Percentiles rank a stretch among this genome's conserved stretches.
Evolutionary conservation across 2,329 filamentous ascomycete genomes (phyloP).

Genomic region (Pezicula rhizophila): DNA sequence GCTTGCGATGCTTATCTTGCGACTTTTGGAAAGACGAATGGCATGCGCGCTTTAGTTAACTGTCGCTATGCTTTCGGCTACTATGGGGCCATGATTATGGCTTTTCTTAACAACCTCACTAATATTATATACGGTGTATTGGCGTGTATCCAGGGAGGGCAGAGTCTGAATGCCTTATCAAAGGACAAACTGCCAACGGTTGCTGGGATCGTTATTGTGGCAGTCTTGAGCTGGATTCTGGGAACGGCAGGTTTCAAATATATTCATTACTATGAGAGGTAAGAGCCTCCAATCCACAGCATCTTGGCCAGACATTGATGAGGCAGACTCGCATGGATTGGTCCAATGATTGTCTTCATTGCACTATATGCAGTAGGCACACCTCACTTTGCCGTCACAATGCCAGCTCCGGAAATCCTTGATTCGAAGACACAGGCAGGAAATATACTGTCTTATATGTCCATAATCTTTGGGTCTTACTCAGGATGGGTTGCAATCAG

Average conservation of each 20-base stretch:
- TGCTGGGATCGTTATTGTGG: conserved; percentile 1
- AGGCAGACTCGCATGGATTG: conserved; percentile 2
- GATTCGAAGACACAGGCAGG: conserved; percentile 25
- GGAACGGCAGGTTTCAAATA: neutral
- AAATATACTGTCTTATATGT: conserved; percentile 35
- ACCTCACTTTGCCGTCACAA: neutral
- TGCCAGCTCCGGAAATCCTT: neutral
- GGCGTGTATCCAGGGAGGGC: neutral
- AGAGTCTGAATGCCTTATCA: neutral
- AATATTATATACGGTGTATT: neutral
- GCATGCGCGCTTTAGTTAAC: neutral
- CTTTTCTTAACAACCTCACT: neutral
- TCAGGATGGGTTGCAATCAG: conserved; percentile 40
- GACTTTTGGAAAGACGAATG: conserved; percentile 1
- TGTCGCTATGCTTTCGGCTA: conserved; percentile 1
- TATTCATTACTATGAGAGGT: conserved; percentile 1
- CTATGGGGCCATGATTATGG: neutral
- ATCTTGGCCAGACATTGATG: too few relatives aligned
- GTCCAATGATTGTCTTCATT: conserved; percentile 1
- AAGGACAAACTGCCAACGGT: neutral
- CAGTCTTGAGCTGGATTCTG: conserved; percentile 1
- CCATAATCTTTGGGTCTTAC: conserved; percentile 40
- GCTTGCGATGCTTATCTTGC: conserved; percentile 1
- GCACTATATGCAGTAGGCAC: conserved; percentile 1
- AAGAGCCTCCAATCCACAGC: neutral